Base-by-base conservation (phyloP, 371 early-diverging fungal genomes). In the Sporodiniella umbellata region DNA sequence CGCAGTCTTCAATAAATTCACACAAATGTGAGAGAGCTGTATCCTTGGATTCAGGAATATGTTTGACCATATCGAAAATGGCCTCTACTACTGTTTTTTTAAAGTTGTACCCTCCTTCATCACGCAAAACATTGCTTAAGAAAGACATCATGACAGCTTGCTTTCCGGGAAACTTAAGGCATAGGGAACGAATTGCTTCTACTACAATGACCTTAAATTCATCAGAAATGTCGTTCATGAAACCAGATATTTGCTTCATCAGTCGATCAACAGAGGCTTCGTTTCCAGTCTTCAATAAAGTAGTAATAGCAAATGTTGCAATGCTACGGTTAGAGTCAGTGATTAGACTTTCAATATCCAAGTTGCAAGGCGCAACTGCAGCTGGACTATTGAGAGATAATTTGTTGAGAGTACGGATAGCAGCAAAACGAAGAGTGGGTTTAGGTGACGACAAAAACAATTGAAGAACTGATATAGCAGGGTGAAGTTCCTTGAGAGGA, bases 1-100 rank as follows among this genome's bases (percentile, higher is more conserved):
- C 98, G 75, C 99, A 99, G 67, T 99, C 99, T 65, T 99, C 99
- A 62, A 99, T 99, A 66, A 99, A 98, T 75, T 99, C 99, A 69
- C 98, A 98, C 42, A 99, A 78, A 54, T 96, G 94, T 11, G 93
- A 88, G 22, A 99, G 78, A 10, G 96, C 97, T 78, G 56, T 22
- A 66, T 97, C 97, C 68, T 91, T 94, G 65, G 89, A 88, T 60
- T 94, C 94, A 3, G 94, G 92, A 58, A 96, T 92, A 54, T 86
- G 83, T 60, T 90, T 85, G 58, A 95, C 86, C 71, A 99, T 87
- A 51, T 96, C 97, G 69, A 96, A 89, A 51, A 99, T 94, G 12
- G 97, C 96, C 58, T 96, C 96, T 4, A 99, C 96, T 46, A 96
- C 93, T 0, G 94, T 87, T 33, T 90, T 83, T 75, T 99, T 99